Percentiles rank a stretch among this genome's conserved stretches.
phyloP scores from a whole-genome alignment of 768 basidiomycete genomes.

The Gloeostereum incarnatum region DNA sequence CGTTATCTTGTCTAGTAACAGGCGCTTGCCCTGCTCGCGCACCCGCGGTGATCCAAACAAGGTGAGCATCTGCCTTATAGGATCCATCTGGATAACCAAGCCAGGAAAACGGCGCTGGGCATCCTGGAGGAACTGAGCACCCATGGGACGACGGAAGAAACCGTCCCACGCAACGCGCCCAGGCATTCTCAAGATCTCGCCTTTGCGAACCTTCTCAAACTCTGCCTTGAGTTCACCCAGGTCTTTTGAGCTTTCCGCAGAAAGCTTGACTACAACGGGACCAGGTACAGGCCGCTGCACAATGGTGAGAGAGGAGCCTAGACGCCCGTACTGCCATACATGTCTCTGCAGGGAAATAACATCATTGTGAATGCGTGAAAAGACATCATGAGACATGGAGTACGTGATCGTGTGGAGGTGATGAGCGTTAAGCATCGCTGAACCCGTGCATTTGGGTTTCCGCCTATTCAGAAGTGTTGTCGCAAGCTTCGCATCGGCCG shows the following conservation, averaged over 20 bases:
- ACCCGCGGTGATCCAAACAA: slow-evolving; percentile 40
- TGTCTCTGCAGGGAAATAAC: slow-evolving; percentile 32
- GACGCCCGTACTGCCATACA: slow-evolving; percentile 19
- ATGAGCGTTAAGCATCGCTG: slow-evolving; percentile 35
- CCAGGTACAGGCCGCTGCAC: slow-evolving; percentile 8
- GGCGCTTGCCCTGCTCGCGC: slow-evolving; percentile 29
- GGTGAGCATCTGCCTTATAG: slow-evolving; percentile 31
- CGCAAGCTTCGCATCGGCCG: slow-evolving; percentile 42
- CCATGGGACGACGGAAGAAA: slow-evolving; percentile 39
- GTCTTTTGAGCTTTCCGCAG: slow-evolving; percentile 36
- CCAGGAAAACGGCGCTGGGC: slow-evolving; percentile 28
- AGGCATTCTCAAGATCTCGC: slow-evolving; percentile 45
- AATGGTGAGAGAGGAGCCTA: slow-evolving; percentile 14
- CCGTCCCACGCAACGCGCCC: slow-evolving; percentile 55
- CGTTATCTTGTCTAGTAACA: slow-evolving; percentile 36
- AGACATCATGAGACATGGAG: slow-evolving; percentile 25
- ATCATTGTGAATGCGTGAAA: slow-evolving; percentile 30
- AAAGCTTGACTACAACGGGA: slow-evolving; percentile 34
- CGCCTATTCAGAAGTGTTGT: slow-evolving; percentile 36
- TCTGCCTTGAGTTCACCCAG: slow-evolving; percentile 49
- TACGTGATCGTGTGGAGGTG: slow-evolving; percentile 48
- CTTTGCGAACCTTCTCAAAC: slow-evolving; percentile 52
- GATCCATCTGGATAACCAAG: slow-evolving; percentile 35
- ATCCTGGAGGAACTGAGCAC: slow-evolving; percentile 31
- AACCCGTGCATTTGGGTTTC: slow-evolving; percentile 34